These are phyloP conservation scores for Butyriboletus loyo DNA, from an alignment of 768 basidiomycete species.

Conservation along the genomic window DNA sequence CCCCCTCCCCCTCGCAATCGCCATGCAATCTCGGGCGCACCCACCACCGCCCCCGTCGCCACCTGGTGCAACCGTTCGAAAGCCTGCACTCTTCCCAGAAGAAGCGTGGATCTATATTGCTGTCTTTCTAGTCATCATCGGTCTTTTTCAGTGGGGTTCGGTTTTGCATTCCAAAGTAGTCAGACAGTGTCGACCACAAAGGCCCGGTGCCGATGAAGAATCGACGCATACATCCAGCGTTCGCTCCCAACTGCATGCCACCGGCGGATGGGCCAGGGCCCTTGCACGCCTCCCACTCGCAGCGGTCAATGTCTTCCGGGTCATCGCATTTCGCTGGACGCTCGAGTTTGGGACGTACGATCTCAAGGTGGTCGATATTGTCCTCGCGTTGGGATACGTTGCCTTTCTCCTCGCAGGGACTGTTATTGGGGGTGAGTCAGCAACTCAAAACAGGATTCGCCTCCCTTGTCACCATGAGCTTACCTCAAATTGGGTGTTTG, in stretches of 20 bases:
- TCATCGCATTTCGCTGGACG: slow-evolving; percentile 48
- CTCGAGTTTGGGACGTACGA: slow-evolving; percentile 42
- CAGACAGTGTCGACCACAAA: background rate
- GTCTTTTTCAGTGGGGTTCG: slow-evolving; percentile 28
- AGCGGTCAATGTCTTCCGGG: slow-evolving; percentile 42
- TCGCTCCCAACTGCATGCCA: too few species aligned
- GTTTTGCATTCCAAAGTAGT: slow-evolving; percentile 20
- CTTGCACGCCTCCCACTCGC: slow-evolving; percentile 38
- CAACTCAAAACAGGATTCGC: too few species aligned
- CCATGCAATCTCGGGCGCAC: too few species aligned
- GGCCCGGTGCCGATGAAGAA: slow-evolving; percentile 16
- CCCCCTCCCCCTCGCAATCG: too few species aligned
- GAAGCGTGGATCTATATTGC: slow-evolving; percentile 18
- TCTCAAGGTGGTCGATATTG: slow-evolving; percentile 42
- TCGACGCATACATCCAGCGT: slow-evolving; percentile 1
- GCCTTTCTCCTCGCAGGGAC: slow-evolving; percentile 42
- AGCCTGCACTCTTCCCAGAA: background rate
- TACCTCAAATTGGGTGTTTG: background rate
- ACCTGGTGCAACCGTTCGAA: too few species aligned
- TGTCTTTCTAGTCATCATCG: slow-evolving; percentile 15
- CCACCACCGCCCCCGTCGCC: background rate
- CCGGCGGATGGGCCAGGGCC: too few species aligned
- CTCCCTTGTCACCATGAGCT: too few species aligned
- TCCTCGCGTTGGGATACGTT: slow-evolving; percentile 47
- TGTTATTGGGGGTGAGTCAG: slow-evolving; percentile 43